Base-by-base conservation (phyloP, 768 basidiomycete genomes). In the Lactarius pseudohatsudake region DNA sequence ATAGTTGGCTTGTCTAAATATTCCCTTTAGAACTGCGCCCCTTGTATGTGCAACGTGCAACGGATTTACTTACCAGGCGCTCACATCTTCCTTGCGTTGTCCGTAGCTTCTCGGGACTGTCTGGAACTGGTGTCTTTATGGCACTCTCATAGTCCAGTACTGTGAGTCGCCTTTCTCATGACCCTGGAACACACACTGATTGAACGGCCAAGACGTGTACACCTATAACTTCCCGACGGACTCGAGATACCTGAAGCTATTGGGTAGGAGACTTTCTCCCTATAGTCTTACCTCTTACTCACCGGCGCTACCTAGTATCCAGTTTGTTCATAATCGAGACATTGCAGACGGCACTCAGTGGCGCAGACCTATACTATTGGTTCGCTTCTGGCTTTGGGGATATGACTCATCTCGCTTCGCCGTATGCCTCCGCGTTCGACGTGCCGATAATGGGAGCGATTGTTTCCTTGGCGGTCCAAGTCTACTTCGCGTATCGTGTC, bases 311-410 rank as follows among this genome's bases (percentile, higher is more conserved):
- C 22, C 1, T 45, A 76, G 76, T 76, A 1, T 72, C 68, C 55
- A n/a, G 41, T 50, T 43, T 76, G 11, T 72, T 75, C 53, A n/a
- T 72, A 1, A 20, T 72, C 20, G 75, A 76, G 65, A 67, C 71
- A 0, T 16, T 71, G 8, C 76, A 77, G 66, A 69, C 71, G 15
- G 62, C 57, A 5, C 67, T 77, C 41, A 69, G 54, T 45, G 72
- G 72, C 26, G 72, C 67, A 1, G 76, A 77, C 64, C 61, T 70
- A 10, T 73, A 70, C 55, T 72, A 73, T 62, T 74, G 73, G 72
- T 76, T 72, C 64, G 72, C 53, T 22, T 50, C 72, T 2, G 74
- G 75, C 22, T 76, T 72, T 41, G 76, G 76, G 1, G 67, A 77
- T 59, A 47, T 76, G 30, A 43, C n/a, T 0, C 63, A 65, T 30